Evolutionary conservation across 2,329 filamentous ascomycete genomes (phyloP), one percentile per base, ranked within the genome.

Genomic region (Neofusicoccum cordaticola): DNA sequence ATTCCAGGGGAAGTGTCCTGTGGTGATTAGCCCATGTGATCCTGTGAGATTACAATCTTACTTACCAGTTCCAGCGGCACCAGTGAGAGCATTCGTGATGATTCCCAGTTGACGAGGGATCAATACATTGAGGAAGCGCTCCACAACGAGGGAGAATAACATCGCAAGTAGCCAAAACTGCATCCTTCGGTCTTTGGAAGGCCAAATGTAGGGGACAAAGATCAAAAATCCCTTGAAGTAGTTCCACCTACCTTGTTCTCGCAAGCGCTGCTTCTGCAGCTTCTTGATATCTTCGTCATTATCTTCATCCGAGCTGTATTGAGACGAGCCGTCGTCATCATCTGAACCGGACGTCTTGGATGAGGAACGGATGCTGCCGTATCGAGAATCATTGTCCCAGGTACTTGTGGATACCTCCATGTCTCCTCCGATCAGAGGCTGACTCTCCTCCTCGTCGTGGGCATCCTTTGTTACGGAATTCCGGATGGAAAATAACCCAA

Each of bases 151-250:
- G 67, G 88, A 90, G 2, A 89, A 48, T 0, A 83, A 83, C 57
- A 93, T 87, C 3, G 88, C 82, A 4, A 84, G 77, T 31, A 88
- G 85, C 60, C 87, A 86, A 34, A 89, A 72, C 71, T 93, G 90
- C 11, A 93, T 82, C 8, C 77, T 72, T 31, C 80, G 81, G 69
- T 88, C 84, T 41, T 86, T 83, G 52, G 86, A 82, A 1, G 91
- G 91, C 87, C 89, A 92, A 37, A 94, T 80, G 71, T 91, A 90
- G 0, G 90, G 90, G 39, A 92, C 81, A 72, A 94, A 88, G 42
- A 92, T 72, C 71, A 78, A 80, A 78, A 91, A 93, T 15, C 88
- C 85, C 72, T 88, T 90, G 19, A 86, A 80, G 71, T 93, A 93
- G 57, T 85, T 83, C 69, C 90, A 83, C 89, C 89, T 92, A 0